These are phyloP conservation scores for Polyplosphaeria fusca DNA, from an alignment of 495 filamentous ascomycete genomes.

Conservation along the genomic window DNA sequence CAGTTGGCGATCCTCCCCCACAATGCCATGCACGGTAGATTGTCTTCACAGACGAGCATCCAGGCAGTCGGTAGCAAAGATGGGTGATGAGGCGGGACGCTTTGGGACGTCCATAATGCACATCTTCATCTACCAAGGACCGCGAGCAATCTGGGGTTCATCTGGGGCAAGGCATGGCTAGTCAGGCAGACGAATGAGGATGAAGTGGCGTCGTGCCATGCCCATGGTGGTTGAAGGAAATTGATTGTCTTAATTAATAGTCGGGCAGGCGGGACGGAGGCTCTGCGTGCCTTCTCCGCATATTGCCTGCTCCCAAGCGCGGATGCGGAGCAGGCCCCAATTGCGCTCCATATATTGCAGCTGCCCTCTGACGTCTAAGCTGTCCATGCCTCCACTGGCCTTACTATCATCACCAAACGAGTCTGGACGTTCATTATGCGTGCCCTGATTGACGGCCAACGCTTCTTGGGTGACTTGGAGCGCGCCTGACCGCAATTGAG, in stretches of 20 bases:
- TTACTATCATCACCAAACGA: too few relatives aligned
- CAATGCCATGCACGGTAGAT: not conserved
- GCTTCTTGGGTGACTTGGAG: too few relatives aligned
- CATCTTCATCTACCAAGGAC: not conserved
- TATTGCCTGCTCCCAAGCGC: conserved; percentile 9
- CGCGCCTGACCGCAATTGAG: too few relatives aligned
- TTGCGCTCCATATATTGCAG: conserved; percentile 18
- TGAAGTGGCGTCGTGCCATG: not conserved
- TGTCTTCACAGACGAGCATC: not conserved
- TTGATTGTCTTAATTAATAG: conserved; percentile 18
- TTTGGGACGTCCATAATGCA: not conserved
- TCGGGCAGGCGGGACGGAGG: conserved; percentile 21
- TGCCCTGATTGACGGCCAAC: too few relatives aligned
- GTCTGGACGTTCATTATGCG: too few relatives aligned
- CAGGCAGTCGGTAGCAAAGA: not conserved
- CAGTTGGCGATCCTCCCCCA: not conserved
- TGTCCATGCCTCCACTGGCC: too few relatives aligned
- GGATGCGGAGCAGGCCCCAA: conserved; percentile 2
- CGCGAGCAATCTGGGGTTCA: not conserved
- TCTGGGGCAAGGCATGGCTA: not conserved
- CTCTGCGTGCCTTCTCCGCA: conserved; percentile 8
- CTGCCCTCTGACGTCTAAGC: conserved; percentile 7
- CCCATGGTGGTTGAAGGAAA: not conserved
- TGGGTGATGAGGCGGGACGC: not conserved
- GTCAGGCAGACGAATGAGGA: not conserved